These are phyloP conservation scores for Xylariaceae sp. DNA, from an alignment of 2,329 filamentous ascomycete species.

Conservation along the genomic window DNA sequence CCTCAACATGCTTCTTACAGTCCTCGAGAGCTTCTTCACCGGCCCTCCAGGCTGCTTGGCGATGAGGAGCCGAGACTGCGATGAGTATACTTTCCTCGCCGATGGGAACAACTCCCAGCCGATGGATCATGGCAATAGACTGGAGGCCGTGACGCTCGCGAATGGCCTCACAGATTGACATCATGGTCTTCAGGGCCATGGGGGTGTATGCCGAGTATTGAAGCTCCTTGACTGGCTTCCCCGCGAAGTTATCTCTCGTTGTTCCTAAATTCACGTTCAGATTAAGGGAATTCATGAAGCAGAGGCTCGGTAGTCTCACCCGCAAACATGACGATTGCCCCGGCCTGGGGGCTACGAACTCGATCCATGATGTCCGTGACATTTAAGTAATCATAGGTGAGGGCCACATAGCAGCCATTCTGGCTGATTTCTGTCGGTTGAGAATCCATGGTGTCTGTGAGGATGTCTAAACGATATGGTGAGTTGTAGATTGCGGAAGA, in stretches of 20 bases:
- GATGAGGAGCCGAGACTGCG: slow-evolving; percentile 76
- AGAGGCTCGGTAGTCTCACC: slow-evolving; percentile 40
- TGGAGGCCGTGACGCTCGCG: slow-evolving; percentile 58
- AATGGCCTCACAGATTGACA: slow-evolving; percentile 56
- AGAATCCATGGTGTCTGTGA: slow-evolving; percentile 22
- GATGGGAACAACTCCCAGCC: slow-evolving; percentile 78
- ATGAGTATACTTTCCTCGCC: slow-evolving; percentile 93
- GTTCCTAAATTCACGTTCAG: slow-evolving; percentile 49
- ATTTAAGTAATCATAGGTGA: slow-evolving; percentile 60
- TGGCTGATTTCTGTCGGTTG: slow-evolving; percentile 40
- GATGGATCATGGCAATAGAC: slow-evolving; percentile 75
- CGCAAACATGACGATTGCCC: slow-evolving; percentile 71
- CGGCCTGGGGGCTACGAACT: slow-evolving; percentile 67
- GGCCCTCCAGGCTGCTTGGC: slow-evolving; percentile 78
- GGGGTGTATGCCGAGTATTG: slow-evolving; percentile 70
- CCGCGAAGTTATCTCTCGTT: slow-evolving; percentile 68
- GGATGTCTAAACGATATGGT: neutral
- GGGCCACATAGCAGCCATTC: slow-evolving; percentile 57
- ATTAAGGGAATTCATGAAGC: neutral
- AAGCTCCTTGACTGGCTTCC: slow-evolving; percentile 67
- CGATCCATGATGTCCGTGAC: slow-evolving; percentile 53
- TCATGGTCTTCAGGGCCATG: slow-evolving; percentile 64
- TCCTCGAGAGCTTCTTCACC: slow-evolving; percentile 85
- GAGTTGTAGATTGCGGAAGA: neutral
- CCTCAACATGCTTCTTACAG: slow-evolving; percentile 82